Base-by-base conservation (phyloP, 306 rosid genomes). In the Malus sieversii region DNA sequence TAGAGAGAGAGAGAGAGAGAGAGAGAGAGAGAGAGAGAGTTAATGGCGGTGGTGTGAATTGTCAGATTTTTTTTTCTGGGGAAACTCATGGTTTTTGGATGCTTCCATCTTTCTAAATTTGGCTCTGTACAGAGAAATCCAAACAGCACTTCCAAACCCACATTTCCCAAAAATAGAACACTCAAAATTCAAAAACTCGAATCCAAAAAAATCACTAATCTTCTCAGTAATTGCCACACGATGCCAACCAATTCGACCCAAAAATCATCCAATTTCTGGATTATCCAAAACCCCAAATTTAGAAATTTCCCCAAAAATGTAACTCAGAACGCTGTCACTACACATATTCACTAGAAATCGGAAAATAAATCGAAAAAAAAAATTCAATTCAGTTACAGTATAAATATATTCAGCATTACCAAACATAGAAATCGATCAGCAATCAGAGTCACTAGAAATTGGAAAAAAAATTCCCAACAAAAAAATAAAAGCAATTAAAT, bases 111-210 rank as follows among this genome's bases (percentile, higher is more conserved):
- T 75, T 63, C 86, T 78, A 86, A 84, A 78, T 79, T 82, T 84
- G 74, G 82, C 33, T 66, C 64, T 78, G 80, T 68, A 72, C 71
- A 78, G 53, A 75, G 33, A 70, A 77, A 85, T 80, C 76, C 74
- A 67, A 83, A 63, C 57, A 80, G 55, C 38, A 81, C 63, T 32
- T 16, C 55, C 55, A 51, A 70, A 16, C 64, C 60, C 58, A 80
- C 68, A 81, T 72, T 78, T 60, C 74, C 77, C 79, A 64, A 25
- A 87, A 84, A 73, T 81, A 70, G 82, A 59, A 80, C 55, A 51
- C 20, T 51, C 20, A 13, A 51, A 51, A 51, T 51, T 16, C 55
- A 64, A 33, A 70, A 33, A 44, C 62, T 44, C 38, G 13, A 62
- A 27, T 32, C 81, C 68, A 35, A 38, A 23, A 13, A 64, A 53